Percentiles rank a stretch among this genome's conserved stretches.
These are phyloP conservation scores for Atkinsonella hypoxylon DNA, from an alignment of 2,329 filamentous ascomycete genomes.

Conservation along the genomic window DNA sequence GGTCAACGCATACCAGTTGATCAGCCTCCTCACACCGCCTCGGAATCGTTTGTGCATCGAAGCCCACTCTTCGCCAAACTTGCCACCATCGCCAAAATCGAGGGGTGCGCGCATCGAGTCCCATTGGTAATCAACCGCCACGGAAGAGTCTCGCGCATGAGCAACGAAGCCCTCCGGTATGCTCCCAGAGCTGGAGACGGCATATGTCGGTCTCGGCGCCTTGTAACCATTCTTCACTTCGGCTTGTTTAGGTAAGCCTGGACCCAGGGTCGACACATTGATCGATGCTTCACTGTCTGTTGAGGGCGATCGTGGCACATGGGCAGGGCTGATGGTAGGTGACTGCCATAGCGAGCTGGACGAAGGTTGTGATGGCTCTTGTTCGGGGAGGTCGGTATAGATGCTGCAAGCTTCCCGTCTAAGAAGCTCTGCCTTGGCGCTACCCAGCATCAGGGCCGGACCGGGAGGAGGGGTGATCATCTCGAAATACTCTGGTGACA, in stretches of 20 bases:
- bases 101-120: constrained; percentile 73
- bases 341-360: constrained; percentile 23
- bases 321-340: constrained; percentile 15
- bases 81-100: constrained; percentile 78
- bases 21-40: constrained; percentile 62
- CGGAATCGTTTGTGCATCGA: constrained; percentile 88
- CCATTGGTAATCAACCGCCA: constrained; percentile 88
- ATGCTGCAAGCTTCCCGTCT: constrained; percentile 57
- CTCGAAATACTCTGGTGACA: constrained; percentile 87
- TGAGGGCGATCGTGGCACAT: constrained; percentile 10
- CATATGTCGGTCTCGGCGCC: constrained; percentile 70
- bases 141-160: constrained; percentile 78
- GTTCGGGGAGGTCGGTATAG: constrained; percentile 21
- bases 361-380: constrained; percentile 12
- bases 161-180: constrained; percentile 84
- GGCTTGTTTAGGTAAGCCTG: constrained; percentile 20
- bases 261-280: constrained; percentile 20
- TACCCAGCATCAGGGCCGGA: constrained; percentile 75
- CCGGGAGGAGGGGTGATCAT: constrained; percentile 80
- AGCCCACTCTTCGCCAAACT: constrained; percentile 89
- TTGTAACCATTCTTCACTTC: constrained; percentile 44
- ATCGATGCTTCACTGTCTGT: constrained; percentile 16
- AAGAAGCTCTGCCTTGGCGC: constrained; percentile 78
- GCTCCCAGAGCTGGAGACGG: constrained; percentile 64
- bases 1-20: constrained; percentile 66